Evolutionary conservation across 805 yeast species (phyloP).

Genomic region (Zygoascus flipseniorum): DNA sequence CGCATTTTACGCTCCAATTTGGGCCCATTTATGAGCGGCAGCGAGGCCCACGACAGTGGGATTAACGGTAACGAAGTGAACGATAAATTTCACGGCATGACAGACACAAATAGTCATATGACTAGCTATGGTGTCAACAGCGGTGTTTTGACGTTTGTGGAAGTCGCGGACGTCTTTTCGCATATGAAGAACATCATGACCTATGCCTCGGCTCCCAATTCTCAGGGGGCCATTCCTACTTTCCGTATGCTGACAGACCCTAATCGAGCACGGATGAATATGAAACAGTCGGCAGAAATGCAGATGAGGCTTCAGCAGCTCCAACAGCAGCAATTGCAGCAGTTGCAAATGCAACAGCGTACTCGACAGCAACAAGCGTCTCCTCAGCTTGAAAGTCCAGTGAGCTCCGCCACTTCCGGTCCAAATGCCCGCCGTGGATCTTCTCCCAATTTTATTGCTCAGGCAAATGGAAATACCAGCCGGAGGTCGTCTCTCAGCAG

Average conservation of each 20-base stretch:
- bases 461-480: neutral
- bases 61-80: neutral
- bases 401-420: neutral
- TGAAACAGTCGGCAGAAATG: conserved; percentile 7
- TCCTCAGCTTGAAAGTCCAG: neutral
- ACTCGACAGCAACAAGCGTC: conserved; percentile 3
- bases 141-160: conserved; percentile 60
- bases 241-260: conserved; percentile 23
- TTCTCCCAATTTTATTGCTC: neutral
- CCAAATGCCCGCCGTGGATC: neutral
- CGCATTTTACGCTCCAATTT: neutral
- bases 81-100: neutral
- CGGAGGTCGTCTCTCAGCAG: neutral
- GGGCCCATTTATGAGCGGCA: neutral
- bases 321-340: conserved; percentile 11
- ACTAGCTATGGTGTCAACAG: conserved; percentile 57
- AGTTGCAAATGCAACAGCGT: conserved; percentile 10
- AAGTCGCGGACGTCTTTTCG: conserved; percentile 72
- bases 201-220: conserved; percentile 33
- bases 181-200: conserved; percentile 58
- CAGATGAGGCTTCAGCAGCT: conserved; percentile 4
- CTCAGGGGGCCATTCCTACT: conserved; percentile 8
- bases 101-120: conserved; percentile 15
- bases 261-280: conserved; percentile 4
- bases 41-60: neutral